phyloP scores from a whole-genome alignment of 352 stramenopile genomes.

The Phytophthora niederhauseri region DNA sequence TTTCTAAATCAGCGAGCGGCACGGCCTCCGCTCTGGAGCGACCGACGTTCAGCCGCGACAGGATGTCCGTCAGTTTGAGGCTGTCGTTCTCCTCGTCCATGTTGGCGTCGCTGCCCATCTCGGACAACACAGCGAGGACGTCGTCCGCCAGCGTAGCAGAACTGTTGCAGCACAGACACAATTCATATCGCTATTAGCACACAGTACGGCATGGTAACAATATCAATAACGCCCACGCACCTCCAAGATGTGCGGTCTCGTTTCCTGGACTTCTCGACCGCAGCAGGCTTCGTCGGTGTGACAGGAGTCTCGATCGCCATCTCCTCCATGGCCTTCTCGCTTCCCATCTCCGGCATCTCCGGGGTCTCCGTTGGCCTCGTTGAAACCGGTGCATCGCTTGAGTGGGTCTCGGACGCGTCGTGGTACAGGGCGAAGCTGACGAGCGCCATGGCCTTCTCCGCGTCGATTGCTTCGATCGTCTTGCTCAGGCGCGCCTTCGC shows the following conservation, averaged over 20 bases:
- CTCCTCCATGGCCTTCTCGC: conserved; percentile 36
- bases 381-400: conserved; percentile 15
- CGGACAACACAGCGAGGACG: conserved; percentile 58
- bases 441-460: conserved; percentile 94
- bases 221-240: conserved; percentile 38
- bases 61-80: conserved; percentile 62
- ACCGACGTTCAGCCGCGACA: conserved; percentile 60
- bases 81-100: conserved; percentile 74
- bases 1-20: conserved; percentile 62
- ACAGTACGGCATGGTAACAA: neutral
- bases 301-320: conserved; percentile 37
- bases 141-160: conserved; percentile 67
- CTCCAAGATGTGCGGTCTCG: conserved; percentile 66
- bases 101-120: conserved; percentile 57
- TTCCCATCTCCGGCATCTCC: conserved; percentile 20
- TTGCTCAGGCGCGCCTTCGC: conserved; percentile 96
- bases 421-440: conserved; percentile 99
- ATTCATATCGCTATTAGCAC: neutral
- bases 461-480: conserved; percentile 83
- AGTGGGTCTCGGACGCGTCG: conserved; percentile 75
- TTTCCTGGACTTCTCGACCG: conserved; percentile 54
- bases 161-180: conserved; percentile 37
- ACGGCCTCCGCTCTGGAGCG: conserved; percentile 38
- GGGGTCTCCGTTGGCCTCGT: conserved; percentile 21
- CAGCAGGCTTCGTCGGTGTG: conserved; percentile 18